Percentiles rank a stretch among this genome's conserved stretches.
phyloP scores from a whole-genome alignment of 768 basidiomycete genomes.

The Brasilioporus rufonigricans region DNA sequence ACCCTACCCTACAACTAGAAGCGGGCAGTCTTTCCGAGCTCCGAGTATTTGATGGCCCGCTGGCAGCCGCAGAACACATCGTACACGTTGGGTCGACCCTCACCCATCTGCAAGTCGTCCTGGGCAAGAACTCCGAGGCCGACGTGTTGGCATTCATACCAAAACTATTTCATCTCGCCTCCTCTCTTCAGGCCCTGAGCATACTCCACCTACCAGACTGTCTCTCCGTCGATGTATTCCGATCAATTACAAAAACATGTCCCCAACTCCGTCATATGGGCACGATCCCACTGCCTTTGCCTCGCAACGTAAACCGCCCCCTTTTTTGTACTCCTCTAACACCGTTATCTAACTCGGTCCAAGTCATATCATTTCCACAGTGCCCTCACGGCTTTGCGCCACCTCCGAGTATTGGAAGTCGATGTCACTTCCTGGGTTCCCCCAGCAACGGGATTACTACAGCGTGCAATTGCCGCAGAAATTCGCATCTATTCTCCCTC shows the following conservation, averaged over 20 bases:
- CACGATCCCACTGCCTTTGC: conserved; percentile 35
- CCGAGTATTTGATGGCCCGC: conserved; percentile 43
- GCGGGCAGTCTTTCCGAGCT: conserved; percentile 40
- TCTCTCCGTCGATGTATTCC: conserved; percentile 28
- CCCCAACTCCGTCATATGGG: conserved; percentile 39
- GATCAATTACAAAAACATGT: conserved; percentile 33
- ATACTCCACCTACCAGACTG: conserved; percentile 36
- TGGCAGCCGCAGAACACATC: conserved; percentile 42
- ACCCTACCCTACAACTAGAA: conserved; percentile 25
- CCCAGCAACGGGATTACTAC: conserved; percentile 26
- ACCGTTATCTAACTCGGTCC: conserved; percentile 21
- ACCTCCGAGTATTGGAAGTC: conserved; percentile 37
- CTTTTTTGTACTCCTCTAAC: conserved; percentile 4
- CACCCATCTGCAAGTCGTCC: conserved; percentile 42
- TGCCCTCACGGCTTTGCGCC: conserved; percentile 32
- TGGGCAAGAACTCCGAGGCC: conserved; percentile 38
- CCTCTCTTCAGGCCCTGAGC: conserved; percentile 36
- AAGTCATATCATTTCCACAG: conserved; percentile 36
- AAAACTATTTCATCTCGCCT: conserved; percentile 27
- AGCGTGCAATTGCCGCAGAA: conserved; percentile 40
- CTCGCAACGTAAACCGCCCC: conserved; percentile 33
- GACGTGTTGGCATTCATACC: conserved; percentile 33
- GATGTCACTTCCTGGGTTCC: conserved; percentile 37
- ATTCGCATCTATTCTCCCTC: conserved; percentile 37
- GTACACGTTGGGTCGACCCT: conserved; percentile 35